phyloP scores from a whole-genome alignment of 352 stramenopile species.

The Phytophthora brassicae region DNA sequence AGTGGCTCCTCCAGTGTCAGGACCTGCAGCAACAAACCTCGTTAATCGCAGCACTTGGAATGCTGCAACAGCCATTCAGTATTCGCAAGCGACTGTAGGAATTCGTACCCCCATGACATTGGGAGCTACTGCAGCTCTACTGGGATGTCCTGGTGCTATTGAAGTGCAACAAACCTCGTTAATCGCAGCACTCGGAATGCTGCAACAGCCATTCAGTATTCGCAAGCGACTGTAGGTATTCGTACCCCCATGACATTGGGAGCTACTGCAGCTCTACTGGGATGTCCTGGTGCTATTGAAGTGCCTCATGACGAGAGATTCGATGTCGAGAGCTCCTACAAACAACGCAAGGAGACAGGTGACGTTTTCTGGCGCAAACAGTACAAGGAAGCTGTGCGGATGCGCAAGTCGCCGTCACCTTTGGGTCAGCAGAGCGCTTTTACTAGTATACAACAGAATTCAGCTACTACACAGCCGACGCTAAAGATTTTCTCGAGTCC shows the following conservation, averaged over 20 bases:
- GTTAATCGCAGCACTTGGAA: conserved; percentile 12
- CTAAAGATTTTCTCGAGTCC: conserved; percentile 77
- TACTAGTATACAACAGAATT: conserved; percentile 1
- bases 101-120: conserved; percentile 27
- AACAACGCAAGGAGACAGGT: conserved; percentile 40
- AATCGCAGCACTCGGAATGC: conserved; percentile 13
- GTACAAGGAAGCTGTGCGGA: conserved; percentile 56
- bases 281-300: conserved; percentile 31
- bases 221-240: conserved; percentile 20
- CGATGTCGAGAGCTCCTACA: conserved; percentile 51
- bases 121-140: conserved; percentile 24
- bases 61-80: conserved; percentile 20
- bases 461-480: conserved; percentile 32
- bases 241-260: conserved; percentile 24
- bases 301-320: conserved; percentile 50
- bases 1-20: conserved; percentile 9
- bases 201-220: conserved; percentile 24
- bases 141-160: conserved; percentile 28
- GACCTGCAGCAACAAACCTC: neutral
- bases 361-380: conserved; percentile 53
- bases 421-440: conserved; percentile 6
- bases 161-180: neutral
- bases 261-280: conserved; percentile 28
- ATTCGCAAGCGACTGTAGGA: conserved; percentile 21
- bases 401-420: conserved; percentile 42